These are phyloP conservation scores for Persicaria tinctoria DNA, from an alignment of 148 eudicot genomes.

Conservation along the genomic window DNA sequence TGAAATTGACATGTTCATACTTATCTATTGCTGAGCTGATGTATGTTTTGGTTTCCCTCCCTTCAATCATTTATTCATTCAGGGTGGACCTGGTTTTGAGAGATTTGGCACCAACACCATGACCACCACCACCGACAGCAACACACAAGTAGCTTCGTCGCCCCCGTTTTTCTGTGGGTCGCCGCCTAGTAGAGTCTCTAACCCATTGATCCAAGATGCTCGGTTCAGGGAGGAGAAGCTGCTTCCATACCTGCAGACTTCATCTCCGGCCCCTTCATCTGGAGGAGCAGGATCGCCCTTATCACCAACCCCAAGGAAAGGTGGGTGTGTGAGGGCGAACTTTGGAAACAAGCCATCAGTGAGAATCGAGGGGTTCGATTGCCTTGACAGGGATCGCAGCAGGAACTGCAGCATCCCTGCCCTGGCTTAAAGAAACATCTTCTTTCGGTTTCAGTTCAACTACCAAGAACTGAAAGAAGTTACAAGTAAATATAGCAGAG, in stretches of 20 bases:
- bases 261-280: not conserved
- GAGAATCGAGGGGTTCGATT: constrained; percentile 85
- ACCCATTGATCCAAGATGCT: constrained; percentile 92
- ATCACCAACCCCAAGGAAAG: constrained; percentile 58
- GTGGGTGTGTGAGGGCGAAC: constrained; percentile 52
- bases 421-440: constrained; percentile 40
- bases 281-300: constrained; percentile 9
- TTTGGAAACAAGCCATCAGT: constrained; percentile 81
- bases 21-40: not conserved
- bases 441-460: constrained; percentile 4
- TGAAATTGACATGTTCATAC: not conserved
- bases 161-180: constrained; percentile 99
- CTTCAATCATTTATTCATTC: not conserved
- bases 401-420: constrained; percentile 90
- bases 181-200: constrained; percentile 97
- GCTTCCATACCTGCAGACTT: not conserved
- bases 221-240: constrained; percentile 29
- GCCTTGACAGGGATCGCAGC: constrained; percentile 75
- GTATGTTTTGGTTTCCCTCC: not conserved
- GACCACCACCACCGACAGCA: not conserved
- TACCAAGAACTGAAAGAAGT: not conserved
- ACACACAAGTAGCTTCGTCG: constrained; percentile 61
- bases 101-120: constrained; percentile 24
- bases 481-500: not conserved
- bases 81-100: constrained; percentile 54